Percentiles rank a stretch among this genome's conserved stretches.
Evolutionary conservation across 108 stramenopile species (phyloP).

Genomic region (Skeletonema costatum): DNA sequence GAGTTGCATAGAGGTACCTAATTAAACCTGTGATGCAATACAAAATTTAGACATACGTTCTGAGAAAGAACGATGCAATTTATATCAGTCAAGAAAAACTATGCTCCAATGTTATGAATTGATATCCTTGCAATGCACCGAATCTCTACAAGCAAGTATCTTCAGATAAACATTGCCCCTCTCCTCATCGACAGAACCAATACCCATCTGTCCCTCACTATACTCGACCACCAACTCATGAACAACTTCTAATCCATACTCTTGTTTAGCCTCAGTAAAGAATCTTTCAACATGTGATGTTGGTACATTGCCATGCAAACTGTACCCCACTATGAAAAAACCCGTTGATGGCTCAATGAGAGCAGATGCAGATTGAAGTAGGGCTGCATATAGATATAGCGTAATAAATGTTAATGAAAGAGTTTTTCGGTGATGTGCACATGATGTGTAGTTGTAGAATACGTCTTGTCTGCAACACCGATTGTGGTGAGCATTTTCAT

Average conservation of each 20-base stretch:
- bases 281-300: conserved; percentile 23
- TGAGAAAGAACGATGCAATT: too few species aligned
- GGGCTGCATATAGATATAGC: too few species aligned
- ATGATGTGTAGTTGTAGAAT: too few species aligned
- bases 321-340: conserved; percentile 38
- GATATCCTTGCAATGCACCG: too few species aligned
- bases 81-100: too few species aligned
- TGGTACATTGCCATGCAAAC: conserved; percentile 40
- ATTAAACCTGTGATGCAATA: too few species aligned
- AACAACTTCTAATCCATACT: conserved; percentile 10
- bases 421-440: not conserved
- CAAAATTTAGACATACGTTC: too few species aligned
- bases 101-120: too few species aligned
- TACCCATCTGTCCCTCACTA: conserved; percentile 5
- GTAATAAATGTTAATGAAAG: too few species aligned
- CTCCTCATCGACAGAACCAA: conserved; percentile 3
- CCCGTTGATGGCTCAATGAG: conserved; percentile 9
- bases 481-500: too few species aligned
- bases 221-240: conserved; percentile 6
- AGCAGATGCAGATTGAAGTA: conserved; percentile 32
- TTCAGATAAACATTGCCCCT: conserved; percentile 15
- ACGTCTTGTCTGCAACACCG: too few species aligned
- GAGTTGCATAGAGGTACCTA: too few species aligned
- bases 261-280: conserved; percentile 7
- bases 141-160: not conserved